Evolutionary conservation across 2,329 filamentous ascomycete species (phyloP), one percentile per base, ranked within the genome.

Genomic region (Talaromyces sp.): DNA sequence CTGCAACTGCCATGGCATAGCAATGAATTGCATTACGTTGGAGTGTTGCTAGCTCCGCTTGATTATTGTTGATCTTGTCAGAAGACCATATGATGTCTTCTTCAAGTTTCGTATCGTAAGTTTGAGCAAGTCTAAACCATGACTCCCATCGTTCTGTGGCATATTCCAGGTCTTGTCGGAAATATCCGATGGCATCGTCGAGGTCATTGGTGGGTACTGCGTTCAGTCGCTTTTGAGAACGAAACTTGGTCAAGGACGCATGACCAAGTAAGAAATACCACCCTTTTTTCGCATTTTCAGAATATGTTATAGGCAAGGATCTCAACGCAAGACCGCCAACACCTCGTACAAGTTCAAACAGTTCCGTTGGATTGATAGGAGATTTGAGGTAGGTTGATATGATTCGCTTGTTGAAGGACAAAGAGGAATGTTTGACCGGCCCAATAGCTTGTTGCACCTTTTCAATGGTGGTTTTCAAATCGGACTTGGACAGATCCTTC

Each of bases 211-310:
- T 94, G 14, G 92, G 89, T 3, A 89, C 89, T 0, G 90, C 90
- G 2, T 87, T 91, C 70, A 92, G 85, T 22, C 92, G 87, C 71
- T 94, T 91, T 83, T 93, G 78, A 80, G 85, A 82, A 82, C 91
- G 74, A 85, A 96, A 98, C 72, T 93, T 96, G 50, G 90, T 92
- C 64, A 98, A 83, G 2, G 92, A 89, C 64, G 96, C 91, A 83
- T 95, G 90, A 22, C 94, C 94, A 67, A 96, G 86, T 35, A 97
- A 81, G 75, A 95, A 97, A 75, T 92, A 97, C 94, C 94, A 98
- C 54, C 93, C 91, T 69, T 92, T 90, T 27, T 87, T 87, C 0
- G 93, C 93, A 39, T 96, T 81, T 13, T 82, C 79, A 0, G 86
- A 85, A 61, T 88, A 89, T 65, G 95, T 90, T 0, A 86, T 84